phyloP scores from a whole-genome alignment of 1,284 basidiomycete species.

The Takashimella koratensis region DNA sequence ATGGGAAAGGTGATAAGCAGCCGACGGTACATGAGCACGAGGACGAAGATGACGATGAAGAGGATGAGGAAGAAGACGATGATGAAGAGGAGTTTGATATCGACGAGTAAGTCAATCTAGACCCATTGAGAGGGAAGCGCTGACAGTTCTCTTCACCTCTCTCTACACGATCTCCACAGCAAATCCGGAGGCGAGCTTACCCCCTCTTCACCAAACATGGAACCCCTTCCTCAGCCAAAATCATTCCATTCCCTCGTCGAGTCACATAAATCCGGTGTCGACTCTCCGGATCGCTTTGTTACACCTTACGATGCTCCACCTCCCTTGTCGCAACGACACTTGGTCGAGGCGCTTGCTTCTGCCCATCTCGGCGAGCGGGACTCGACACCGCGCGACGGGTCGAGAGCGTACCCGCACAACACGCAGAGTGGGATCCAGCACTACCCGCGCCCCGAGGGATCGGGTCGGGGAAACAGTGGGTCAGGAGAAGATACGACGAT shows the following conservation, averaged over 20 bases:
- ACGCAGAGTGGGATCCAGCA: neutral
- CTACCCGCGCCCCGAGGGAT: neutral
- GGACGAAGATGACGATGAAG: slow-evolving; percentile 51
- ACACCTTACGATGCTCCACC: slow-evolving; percentile 61
- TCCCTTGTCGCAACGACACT: slow-evolving; percentile 51
- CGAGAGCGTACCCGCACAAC: neutral
- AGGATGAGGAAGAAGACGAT: slow-evolving; percentile 52
- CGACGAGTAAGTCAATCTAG: slow-evolving; percentile 64
- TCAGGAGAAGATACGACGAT: neutral
- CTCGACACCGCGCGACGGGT: neutral
- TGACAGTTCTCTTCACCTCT: neutral
- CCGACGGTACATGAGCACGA: slow-evolving; percentile 1
- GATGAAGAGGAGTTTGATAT: slow-evolving; percentile 83
- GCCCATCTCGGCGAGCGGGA: neutral
- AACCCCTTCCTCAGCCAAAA: slow-evolving; percentile 8
- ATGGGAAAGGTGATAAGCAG: slow-evolving; percentile 1
- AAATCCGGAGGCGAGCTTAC: slow-evolving; percentile 32
- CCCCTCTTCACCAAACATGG: slow-evolving; percentile 18
- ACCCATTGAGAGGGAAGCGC: no score
- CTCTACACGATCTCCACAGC: slow-evolving; percentile 12
- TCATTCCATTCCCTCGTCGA: slow-evolving; percentile 3
- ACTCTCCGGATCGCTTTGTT: slow-evolving; percentile 72
- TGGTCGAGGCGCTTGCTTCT: slow-evolving; percentile 34
- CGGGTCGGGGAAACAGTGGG: neutral
- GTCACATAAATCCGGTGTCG: slow-evolving; percentile 53